Evolutionary conservation across 2,329 filamentous ascomycete genomes (phyloP), one percentile per base, ranked within the genome.

Genomic region (Aureobasidium melanogenum): DNA sequence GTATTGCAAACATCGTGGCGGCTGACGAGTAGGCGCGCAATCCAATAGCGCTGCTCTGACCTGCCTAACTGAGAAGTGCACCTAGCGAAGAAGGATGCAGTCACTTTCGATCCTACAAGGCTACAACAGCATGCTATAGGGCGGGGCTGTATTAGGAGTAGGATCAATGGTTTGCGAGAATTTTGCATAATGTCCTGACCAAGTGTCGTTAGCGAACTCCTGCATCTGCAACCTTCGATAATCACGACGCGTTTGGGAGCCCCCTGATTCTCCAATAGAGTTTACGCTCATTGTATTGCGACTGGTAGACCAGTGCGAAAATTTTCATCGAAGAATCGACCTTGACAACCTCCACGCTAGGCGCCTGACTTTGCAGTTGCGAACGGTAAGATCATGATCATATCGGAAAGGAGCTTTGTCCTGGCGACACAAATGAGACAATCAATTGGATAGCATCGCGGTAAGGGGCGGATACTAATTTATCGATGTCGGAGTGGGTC

Each of bases 341-440:
- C 36, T 52, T 38, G 34, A 43, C 38, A 43, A 56, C 24, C 52
- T 56, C 28, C 19, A 22, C 52, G 39, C 39, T 56, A 56, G 19
- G n/a, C 26, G n/a, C 17, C n/a, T 30, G 44, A 56, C 38, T 43
- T 56, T 44, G 38, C 52, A 34, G 38, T 55, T 17, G 52, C 5
- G 52, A 44, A 56, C 39, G 52, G 38, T 43, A 34, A 44, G 52
- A 43, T 44, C 52, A 56, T 56, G 52, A 44, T 43, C 52, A 17
- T 32, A 44, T 44, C 36, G 50, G 12, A 39, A 24, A 17, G 26
- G 52, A 28, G 26, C 38, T 44, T 56, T 44, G 34, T 44, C 36
- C 38, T 56, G 24, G 51, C 52, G 39, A 56, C 52, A 56, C 15
- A 32, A 17, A 44, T 44, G 52, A 56, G 39, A 56, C 52, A 56